phyloP scores from a whole-genome alignment of 345 rosid species.

The Atalantia buxifolia region DNA sequence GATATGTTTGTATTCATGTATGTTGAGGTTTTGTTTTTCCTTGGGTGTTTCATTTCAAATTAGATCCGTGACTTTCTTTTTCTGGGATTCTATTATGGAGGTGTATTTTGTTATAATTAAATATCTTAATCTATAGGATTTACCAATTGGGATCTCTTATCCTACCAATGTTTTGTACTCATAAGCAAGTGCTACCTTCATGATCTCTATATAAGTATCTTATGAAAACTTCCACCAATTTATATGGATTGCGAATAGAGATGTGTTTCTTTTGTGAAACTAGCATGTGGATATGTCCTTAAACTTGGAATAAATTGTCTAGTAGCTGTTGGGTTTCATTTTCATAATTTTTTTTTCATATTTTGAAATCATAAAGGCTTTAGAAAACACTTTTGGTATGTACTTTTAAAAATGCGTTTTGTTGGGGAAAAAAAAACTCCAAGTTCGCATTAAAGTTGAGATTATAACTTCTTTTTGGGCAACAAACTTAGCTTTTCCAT shows the following conservation, averaged over 20 bases:
- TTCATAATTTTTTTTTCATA: neutral
- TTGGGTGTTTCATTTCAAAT: neutral
- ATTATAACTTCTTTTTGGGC: neutral
- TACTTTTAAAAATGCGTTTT: neutral
- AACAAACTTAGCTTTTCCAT: neutral
- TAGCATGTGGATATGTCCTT: neutral
- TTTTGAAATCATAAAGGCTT: neutral
- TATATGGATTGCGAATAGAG: neutral
- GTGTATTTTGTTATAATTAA: neutral
- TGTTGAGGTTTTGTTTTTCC: neutral
- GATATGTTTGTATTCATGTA: neutral
- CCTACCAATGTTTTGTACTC: neutral
- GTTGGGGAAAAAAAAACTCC: accelerated
- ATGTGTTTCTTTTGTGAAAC: neutral
- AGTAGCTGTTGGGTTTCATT: neutral
- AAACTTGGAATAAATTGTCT: neutral
- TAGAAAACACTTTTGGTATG: neutral
- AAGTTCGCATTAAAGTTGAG: neutral
- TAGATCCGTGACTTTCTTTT: neutral
- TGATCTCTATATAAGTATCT: neutral
- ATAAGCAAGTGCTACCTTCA: neutral
- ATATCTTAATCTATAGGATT: neutral
- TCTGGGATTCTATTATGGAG: neutral
- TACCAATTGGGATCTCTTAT: neutral
- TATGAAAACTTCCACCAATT: neutral